A percentile compares a stretch with the other conserved stretches of the same genome.
Evolutionary conservation across 768 basidiomycete species (phyloP).

Genomic region (Podaxis sp.): DNA sequence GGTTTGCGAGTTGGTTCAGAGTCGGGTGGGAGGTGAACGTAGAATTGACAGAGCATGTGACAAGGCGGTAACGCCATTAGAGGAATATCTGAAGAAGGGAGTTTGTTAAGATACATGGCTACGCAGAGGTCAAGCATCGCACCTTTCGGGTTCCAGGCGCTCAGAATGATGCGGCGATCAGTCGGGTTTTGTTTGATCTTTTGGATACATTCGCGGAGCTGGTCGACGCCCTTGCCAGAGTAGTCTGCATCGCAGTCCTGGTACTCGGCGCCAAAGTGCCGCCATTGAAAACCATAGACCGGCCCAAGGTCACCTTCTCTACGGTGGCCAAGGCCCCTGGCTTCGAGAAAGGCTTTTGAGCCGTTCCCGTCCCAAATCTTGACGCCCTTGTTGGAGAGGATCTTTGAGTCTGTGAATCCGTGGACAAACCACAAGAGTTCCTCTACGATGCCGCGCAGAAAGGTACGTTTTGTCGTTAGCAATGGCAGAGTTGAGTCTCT

Average conservation of each 20-base stretch:
- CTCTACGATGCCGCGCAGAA: conserved; percentile 86
- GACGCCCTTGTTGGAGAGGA: conserved; percentile 78
- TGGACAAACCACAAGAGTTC: conserved; percentile 94
- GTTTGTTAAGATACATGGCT: neutral
- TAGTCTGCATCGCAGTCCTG: conserved; percentile 74
- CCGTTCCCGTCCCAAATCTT: conserved; percentile 99
- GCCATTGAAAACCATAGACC: conserved; percentile 97
- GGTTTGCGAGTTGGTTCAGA: conserved; percentile 51
- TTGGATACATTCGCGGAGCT: conserved; percentile 81
- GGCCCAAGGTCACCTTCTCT: conserved; percentile 93
- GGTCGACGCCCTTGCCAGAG: conserved; percentile 85
- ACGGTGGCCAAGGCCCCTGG: conserved; percentile 78
- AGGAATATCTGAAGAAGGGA: conserved; percentile 65
- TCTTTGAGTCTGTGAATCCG: conserved; percentile 78
- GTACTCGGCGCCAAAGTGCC: conserved; percentile 90
- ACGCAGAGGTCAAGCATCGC: conserved; percentile 22
- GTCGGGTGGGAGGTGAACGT: conserved; percentile 81
- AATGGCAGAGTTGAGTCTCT: conserved; percentile 75
- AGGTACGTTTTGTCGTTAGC: conserved; percentile 94
- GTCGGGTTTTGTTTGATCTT: conserved; percentile 95
- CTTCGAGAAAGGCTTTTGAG: conserved; percentile 81
- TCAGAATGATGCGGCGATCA: conserved; percentile 90
- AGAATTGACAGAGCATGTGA: conserved; percentile 99
- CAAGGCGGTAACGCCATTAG: conserved; percentile 98
- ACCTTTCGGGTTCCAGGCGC: conserved; percentile 99